phyloP scores from a whole-genome alignment of 2,329 filamentous ascomycete genomes.

The Alternaria sp. region DNA sequence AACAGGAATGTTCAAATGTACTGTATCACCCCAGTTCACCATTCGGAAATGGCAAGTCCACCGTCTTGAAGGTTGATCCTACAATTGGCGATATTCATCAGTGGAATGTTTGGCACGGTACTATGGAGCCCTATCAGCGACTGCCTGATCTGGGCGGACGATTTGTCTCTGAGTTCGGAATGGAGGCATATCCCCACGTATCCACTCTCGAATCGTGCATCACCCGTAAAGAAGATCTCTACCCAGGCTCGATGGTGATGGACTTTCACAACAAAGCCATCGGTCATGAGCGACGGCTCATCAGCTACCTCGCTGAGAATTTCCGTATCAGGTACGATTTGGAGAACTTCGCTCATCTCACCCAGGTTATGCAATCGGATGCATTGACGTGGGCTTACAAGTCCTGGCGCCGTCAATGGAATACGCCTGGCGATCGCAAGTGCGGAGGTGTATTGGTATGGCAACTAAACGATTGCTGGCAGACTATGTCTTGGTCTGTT shows the following conservation, averaged over 20 bases:
- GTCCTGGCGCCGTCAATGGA: constrained; percentile 79
- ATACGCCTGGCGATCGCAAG: constrained; percentile 65
- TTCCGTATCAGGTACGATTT: constrained; percentile 66
- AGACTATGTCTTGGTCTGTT: constrained; percentile 80
- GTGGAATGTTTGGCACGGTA: constrained; percentile 98
- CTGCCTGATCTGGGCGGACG: constrained; percentile 86
- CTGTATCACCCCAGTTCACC: constrained; percentile 84
- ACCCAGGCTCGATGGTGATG: constrained; percentile 81
- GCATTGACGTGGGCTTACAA: constrained; percentile 67
- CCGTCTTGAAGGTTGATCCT: constrained; percentile 57
- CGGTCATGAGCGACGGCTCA: constrained; percentile 85
- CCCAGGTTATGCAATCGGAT: constrained; percentile 68
- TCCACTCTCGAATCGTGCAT: constrained; percentile 83
- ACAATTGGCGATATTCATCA: constrained; percentile 91
- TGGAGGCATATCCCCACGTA: constrained; percentile 88
- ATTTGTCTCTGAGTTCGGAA: constrained; percentile 94
- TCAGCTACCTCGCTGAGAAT: constrained; percentile 89
- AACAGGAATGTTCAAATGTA: constrained; percentile 68
- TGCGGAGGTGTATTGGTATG: constrained; percentile 80
- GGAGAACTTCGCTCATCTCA: constrained; percentile 62
- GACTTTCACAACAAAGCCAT: constrained; percentile 97
- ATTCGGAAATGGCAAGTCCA: constrained; percentile 79
- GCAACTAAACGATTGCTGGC: constrained; percentile 90
- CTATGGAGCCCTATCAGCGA: constrained; percentile 83
- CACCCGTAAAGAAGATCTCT: constrained; percentile 65